Percentiles rank a stretch among this genome's conserved stretches.
phyloP scores from a whole-genome alignment of 331 rosid species.

The Pyrus hybrid region DNA sequence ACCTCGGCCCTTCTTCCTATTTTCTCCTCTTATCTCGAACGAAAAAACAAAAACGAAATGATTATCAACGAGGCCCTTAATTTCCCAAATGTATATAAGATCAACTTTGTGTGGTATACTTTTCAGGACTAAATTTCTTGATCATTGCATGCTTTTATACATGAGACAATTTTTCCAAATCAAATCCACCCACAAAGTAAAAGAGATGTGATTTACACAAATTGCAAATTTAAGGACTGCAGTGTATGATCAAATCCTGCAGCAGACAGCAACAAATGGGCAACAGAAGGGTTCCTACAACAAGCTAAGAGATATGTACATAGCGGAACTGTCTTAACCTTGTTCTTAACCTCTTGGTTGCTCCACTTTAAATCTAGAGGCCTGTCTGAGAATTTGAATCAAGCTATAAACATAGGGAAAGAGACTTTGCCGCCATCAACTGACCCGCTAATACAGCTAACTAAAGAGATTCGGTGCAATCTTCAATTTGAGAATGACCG shows the following conservation, averaged over 20 bases:
- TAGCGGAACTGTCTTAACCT: constrained; percentile 6
- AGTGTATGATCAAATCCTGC: neutral
- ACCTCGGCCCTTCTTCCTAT: too few species aligned
- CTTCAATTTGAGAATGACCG: constrained; percentile 12
- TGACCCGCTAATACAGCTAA: neutral
- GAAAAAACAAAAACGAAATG: too few species aligned
- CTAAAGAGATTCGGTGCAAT: constrained; percentile 18
- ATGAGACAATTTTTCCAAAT: neutral
- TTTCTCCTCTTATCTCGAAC: too few species aligned
- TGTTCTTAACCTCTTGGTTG: neutral
- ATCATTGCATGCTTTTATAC: neutral
- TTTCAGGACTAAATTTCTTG: neutral
- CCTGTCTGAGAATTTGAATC: constrained; percentile 16
- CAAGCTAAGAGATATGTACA: constrained; percentile 31
- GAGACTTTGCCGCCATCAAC: neutral
- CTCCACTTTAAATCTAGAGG: constrained; percentile 8
- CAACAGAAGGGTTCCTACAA: neutral
- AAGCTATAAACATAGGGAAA: constrained; percentile 1
- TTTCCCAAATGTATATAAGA: neutral
- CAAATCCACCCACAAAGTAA: neutral
- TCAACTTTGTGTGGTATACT: neutral
- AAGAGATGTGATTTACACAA: constrained; percentile 22
- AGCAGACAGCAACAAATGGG: constrained; percentile 6
- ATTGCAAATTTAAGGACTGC: constrained; percentile 14
- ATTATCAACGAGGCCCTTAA: too few species aligned